A percentile compares a stretch with the other conserved stretches of the same genome.
phyloP scores from a whole-genome alignment of 2,329 filamentous ascomycete genomes.

The Stachybotrys elegans region DNA sequence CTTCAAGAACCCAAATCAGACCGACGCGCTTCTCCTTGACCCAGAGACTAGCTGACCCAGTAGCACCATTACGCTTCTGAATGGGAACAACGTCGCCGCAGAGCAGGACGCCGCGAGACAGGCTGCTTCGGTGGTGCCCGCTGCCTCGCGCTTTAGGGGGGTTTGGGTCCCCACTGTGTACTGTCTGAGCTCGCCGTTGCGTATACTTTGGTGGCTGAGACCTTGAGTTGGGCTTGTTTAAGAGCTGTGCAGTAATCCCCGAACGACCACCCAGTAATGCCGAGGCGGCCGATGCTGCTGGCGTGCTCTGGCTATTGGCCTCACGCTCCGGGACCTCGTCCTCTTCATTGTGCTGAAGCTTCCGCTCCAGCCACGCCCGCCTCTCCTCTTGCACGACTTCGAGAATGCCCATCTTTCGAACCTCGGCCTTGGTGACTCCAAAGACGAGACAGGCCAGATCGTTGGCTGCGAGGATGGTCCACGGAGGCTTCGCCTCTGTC shows the following conservation, averaged over 20 bases:
- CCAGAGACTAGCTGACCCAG: conserved; percentile 92
- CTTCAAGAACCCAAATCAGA: conserved; percentile 95
- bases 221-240: conserved; percentile 73
- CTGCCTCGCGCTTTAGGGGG: conserved; percentile 49
- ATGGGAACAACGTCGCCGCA: conserved; percentile 99
- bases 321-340: conserved; percentile 25
- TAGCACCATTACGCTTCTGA: conserved; percentile 87
- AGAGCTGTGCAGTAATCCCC: conserved; percentile 80
- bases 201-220: conserved; percentile 48
- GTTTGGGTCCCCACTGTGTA: conserved; percentile 51
- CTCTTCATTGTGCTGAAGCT: conserved; percentile 55
- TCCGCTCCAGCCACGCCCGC: conserved; percentile 83
- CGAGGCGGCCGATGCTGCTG: conserved; percentile 37
- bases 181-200: conserved; percentile 57
- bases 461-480: conserved; percentile 95
- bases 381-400: conserved; percentile 91
- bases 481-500: conserved; percentile 83
- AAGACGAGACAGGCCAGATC: conserved; percentile 97
- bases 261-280: conserved; percentile 61
- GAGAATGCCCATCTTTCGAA: conserved; percentile 89
- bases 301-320: conserved; percentile 27
- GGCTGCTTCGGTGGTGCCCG: conserved; percentile 63
- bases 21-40: conserved; percentile 95
- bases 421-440: conserved; percentile 94
- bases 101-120: conserved; percentile 81